These are phyloP conservation scores for Withania somnifera DNA, from an alignment of 305 asterid genomes.

Conservation along the genomic window DNA sequence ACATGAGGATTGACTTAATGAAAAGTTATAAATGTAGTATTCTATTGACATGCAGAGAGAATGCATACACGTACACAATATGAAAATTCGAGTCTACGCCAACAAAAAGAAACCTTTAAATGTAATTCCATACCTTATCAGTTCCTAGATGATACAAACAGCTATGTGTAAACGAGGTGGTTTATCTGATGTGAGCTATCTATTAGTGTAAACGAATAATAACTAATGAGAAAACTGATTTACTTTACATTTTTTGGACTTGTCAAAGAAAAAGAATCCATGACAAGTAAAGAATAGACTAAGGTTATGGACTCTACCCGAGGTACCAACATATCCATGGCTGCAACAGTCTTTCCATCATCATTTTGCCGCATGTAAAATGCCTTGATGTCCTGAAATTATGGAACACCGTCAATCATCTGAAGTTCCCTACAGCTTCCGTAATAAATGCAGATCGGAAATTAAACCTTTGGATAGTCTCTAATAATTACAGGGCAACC, in stretches of 20 bases:
- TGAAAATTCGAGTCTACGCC: no score
- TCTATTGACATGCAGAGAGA: no score
- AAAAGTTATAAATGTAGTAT: no score
- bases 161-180: neutral
- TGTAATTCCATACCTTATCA: neutral
- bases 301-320: slow-evolving; percentile 43
- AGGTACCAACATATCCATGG: slow-evolving; percentile 99
- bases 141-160: neutral
- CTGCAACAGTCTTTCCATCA: slow-evolving; percentile 97
- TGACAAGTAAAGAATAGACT: neutral
- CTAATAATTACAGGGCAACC: slow-evolving; percentile 92
- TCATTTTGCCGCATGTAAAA: slow-evolving; percentile 96
- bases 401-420: slow-evolving; percentile 10
- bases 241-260: no score
- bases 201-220: neutral
- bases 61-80: no score
- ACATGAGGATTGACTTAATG: no score
- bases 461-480: slow-evolving; percentile 88
- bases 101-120: no score
- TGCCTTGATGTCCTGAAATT: slow-evolving; percentile 80
- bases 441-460: neutral
- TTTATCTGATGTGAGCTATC: neutral
- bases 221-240: neutral
- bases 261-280: neutral
- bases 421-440: neutral